These are phyloP conservation scores for Amylostereum chailletii DNA, from an alignment of 1,284 basidiomycete species.

Conservation along the genomic window DNA sequence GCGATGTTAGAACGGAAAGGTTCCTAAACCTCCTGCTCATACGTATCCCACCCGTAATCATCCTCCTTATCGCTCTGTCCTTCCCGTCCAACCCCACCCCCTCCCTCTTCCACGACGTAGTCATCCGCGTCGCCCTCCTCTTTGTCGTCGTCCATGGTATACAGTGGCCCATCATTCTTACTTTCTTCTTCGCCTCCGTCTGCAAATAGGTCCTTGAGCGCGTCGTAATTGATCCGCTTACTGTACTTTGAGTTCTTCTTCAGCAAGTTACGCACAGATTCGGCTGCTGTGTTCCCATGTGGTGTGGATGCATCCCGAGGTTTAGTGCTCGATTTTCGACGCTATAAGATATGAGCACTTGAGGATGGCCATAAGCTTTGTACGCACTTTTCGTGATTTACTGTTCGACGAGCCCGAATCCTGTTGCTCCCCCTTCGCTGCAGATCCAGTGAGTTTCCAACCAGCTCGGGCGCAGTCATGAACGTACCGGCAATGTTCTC, in stretches of 20 bases:
- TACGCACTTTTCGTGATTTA: slow-evolving; percentile 64
- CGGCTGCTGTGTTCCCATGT: slow-evolving; percentile 67
- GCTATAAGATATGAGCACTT: slow-evolving; percentile 27
- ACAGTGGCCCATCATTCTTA: slow-evolving; percentile 21
- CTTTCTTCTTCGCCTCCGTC: slow-evolving; percentile 33
- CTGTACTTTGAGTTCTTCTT: slow-evolving; percentile 80
- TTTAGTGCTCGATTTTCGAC: slow-evolving; percentile 58
- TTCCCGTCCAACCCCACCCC: slow-evolving; percentile 23
- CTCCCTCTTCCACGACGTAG: slow-evolving; percentile 38
- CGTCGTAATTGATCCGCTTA: slow-evolving; percentile 86
- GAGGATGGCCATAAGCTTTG: slow-evolving; percentile 5
- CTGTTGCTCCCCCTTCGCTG: slow-evolving; percentile 63
- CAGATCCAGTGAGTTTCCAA: slow-evolving; percentile 28
- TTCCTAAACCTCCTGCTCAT: slow-evolving; percentile 33
- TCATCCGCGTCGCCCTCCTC: slow-evolving; percentile 37
- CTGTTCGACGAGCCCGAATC: slow-evolving; percentile 35
- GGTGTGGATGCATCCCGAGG: slow-evolving; percentile 70
- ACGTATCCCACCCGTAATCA: slow-evolving; percentile 29
- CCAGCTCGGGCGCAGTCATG: no score
- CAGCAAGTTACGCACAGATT: slow-evolving; percentile 72
- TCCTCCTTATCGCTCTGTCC: slow-evolving; percentile 25
- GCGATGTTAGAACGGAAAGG: no score
- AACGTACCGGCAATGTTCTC: slow-evolving; percentile 78
- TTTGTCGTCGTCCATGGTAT: slow-evolving; percentile 44
- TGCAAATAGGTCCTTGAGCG: slow-evolving; percentile 69